Percentiles rank a stretch among this genome's conserved stretches.
phyloP scores from a whole-genome alignment of 2,329 filamentous ascomycete species.

The Aspergillus pseudonomiae region DNA sequence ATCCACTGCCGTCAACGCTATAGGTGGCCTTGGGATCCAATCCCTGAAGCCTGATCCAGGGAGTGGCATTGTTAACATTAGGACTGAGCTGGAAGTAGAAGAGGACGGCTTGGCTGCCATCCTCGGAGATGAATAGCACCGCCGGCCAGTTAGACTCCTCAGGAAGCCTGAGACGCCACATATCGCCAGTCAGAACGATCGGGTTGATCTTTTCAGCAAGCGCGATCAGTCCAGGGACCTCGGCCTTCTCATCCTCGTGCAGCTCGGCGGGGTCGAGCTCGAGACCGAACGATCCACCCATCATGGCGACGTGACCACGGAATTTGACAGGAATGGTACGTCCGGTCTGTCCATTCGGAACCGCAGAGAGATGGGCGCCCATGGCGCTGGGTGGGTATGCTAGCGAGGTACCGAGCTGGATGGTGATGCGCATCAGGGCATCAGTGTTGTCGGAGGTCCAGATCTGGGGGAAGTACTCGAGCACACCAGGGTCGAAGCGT shows the following conservation, averaged over 20 bases:
- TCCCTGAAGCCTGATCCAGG: constrained; percentile 59
- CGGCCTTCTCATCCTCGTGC: constrained; percentile 53
- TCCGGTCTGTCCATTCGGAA: constrained; percentile 61
- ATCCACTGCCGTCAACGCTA: constrained; percentile 54
- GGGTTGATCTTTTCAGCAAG: constrained; percentile 62
- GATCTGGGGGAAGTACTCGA: constrained; percentile 67
- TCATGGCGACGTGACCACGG: constrained; percentile 68
- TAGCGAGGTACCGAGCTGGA: constrained; percentile 66
- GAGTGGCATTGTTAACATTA: constrained; percentile 56
- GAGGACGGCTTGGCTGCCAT: constrained; percentile 54
- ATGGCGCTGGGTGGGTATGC: constrained; percentile 66
- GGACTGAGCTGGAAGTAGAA: constrained; percentile 64
- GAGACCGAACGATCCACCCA: constrained; percentile 69
- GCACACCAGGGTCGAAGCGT: constrained; percentile 64
- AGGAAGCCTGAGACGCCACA: constrained; percentile 63
- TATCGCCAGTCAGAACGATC: constrained; percentile 59
- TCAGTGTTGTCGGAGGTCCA: constrained; percentile 71
- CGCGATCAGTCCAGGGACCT: constrained; percentile 58
- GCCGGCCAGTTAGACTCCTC: constrained; percentile 65
- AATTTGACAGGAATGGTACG: constrained; percentile 62
- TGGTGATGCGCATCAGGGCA: constrained; percentile 61
- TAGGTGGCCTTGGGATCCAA: constrained; percentile 60
- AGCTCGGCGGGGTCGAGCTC: constrained; percentile 63
- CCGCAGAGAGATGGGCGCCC: constrained; percentile 66
- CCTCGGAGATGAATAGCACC: constrained; percentile 60